Evolutionary conservation across 1,139 yeast species (phyloP), one percentile per base, ranked within the genome.

Genomic region (Pichia sp.): DNA sequence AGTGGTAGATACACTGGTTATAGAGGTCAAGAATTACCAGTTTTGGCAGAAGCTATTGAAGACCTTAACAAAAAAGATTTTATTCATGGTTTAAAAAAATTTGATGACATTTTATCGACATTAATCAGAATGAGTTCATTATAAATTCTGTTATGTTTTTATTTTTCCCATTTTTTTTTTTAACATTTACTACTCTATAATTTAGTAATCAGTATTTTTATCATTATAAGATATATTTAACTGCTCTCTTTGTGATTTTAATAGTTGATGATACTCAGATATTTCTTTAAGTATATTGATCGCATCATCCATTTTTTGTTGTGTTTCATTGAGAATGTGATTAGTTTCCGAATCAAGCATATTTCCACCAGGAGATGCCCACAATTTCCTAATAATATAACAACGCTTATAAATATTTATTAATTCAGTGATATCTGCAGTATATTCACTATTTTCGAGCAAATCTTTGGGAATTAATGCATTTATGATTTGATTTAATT

Each of bases 1-100:
- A 79, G 91, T 40, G 95, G 95, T 4, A 69, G 93, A 56, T 80
- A 71, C 61, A 83, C 94, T 2, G 96, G 96, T 1, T 87, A 87
- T 55, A 82, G 85, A 18, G 95, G 94, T 2, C 88, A 82, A 53
- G 74, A 80, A 16, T 70, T 83, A 49, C 95, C 96, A 1, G 91
- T 89, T 1, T 66, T 87, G 44, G 73, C 74, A 30, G 95, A 87
- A 59, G 86, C 94, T 0, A 61, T 84, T 37, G 94, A 86, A 58
- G 95, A 85, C 55, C 54, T 59, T 0, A 79, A 82, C 50, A 62
- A 69, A 26, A 69, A 66, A 22, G 65, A 74, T 27, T 70, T 79
- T 42, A 68, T 70, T 25, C 65, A 70, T 5, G 52, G 48, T 11
- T 40, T 55, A 20, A 35, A 24, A 18, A 41, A 38, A 19, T 47